phyloP scores from a whole-genome alignment of 257 asterid species.

The Fraxinus cuspidata region DNA sequence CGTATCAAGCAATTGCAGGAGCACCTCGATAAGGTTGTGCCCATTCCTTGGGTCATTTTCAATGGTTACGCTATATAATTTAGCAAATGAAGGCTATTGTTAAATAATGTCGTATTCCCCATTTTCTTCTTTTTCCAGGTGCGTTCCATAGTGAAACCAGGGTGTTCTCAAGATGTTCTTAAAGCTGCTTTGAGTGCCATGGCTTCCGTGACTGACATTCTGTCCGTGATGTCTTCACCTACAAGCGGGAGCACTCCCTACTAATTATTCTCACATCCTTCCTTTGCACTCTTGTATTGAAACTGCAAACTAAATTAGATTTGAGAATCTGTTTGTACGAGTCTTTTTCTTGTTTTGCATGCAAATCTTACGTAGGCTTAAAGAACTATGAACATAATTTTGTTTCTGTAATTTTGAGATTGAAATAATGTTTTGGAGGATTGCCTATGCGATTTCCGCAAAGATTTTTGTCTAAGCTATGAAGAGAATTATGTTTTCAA shows the following conservation, averaged over 20 bases:
- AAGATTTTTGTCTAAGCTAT: neutral
- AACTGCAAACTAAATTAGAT: neutral
- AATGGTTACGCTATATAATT: neutral
- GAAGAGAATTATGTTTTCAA: neutral
- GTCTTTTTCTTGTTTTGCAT: neutral
- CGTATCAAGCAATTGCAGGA: constrained; percentile 72
- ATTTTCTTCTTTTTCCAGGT: constrained; percentile 47
- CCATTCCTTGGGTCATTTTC: neutral
- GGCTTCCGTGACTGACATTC: constrained; percentile 88
- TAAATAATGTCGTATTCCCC: neutral
- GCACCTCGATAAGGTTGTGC: constrained; percentile 48
- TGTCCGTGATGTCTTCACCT: constrained; percentile 62
- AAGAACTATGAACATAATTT: constrained; percentile 25
- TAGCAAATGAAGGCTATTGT: neutral
- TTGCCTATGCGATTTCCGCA: neutral
- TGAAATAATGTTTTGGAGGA: neutral
- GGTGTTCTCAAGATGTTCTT: constrained; percentile 94
- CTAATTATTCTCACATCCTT: neutral
- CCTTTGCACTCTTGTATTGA: neutral
- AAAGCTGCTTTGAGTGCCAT: constrained; percentile 94
- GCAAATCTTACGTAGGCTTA: neutral
- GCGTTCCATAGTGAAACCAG: constrained; percentile 92
- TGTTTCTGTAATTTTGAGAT: constrained; percentile 9
- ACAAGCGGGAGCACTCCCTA: constrained; percentile 52
- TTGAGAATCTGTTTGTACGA: neutral